These are phyloP conservation scores for Mycena floridula DNA, from an alignment of 768 basidiomycete genomes.

Conservation along the genomic window DNA sequence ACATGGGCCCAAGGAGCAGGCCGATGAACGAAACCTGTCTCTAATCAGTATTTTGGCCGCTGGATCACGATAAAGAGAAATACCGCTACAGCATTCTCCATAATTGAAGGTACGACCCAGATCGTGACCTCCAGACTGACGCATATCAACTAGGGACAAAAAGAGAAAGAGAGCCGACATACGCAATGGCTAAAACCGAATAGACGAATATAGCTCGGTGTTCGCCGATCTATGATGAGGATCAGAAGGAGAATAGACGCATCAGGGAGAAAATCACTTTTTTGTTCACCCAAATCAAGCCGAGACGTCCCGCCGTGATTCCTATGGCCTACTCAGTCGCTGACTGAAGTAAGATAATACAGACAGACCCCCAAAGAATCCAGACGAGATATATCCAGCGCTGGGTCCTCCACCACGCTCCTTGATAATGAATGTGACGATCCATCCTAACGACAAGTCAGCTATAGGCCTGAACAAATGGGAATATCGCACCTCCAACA, in stretches of 20 bases:
- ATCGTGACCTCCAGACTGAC: conserved; percentile 39
- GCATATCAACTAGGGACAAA: neutral
- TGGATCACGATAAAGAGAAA: conserved; percentile 1
- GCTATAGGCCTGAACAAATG: neutral
- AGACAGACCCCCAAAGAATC: conserved; percentile 20
- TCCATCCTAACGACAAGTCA: conserved; percentile 27
- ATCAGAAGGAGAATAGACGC: neutral
- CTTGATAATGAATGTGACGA: conserved; percentile 36
- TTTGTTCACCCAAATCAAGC: conserved; percentile 44
- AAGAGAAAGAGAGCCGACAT: conserved; percentile 4
- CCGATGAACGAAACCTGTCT: conserved; percentile 39
- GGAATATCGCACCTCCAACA: conserved; percentile 25
- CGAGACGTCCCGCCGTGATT: conserved; percentile 48
- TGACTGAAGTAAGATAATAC: neutral
- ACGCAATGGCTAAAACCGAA: conserved; percentile 27
- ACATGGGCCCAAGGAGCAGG: conserved; percentile 49
- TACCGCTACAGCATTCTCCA: conserved; percentile 45
- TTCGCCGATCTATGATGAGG: conserved; percentile 22
- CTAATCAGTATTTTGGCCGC: neutral
- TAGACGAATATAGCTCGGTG: conserved; percentile 26
- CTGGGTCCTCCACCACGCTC: conserved; percentile 28
- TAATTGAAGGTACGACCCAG: conserved; percentile 46
- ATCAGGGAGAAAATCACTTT: conserved; percentile 18
- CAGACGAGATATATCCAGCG: conserved; percentile 35
- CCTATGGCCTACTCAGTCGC: too few relatives aligned